These are phyloP conservation scores for Suillus alpinus DNA, from an alignment of 768 basidiomycete genomes.

Conservation along the genomic window DNA sequence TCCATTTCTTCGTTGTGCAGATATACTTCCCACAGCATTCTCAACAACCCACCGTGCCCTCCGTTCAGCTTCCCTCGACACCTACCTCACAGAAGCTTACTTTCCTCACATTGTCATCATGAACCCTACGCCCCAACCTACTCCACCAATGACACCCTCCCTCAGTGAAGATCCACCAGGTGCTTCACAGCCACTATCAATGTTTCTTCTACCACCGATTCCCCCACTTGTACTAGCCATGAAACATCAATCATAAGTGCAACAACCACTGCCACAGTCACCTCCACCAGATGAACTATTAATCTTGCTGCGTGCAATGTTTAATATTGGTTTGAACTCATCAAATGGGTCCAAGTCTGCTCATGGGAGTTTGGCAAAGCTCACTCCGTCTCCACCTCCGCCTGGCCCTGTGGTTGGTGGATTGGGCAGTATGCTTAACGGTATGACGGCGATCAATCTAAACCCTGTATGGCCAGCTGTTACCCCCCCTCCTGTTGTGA, in stretches of 20 bases:
- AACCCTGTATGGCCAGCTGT: neutral
- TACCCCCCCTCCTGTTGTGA: neutral
- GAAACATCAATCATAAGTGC: constrained; percentile 18
- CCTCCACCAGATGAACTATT: constrained; percentile 6
- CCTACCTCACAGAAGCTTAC: constrained; percentile 23
- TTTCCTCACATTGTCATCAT: constrained; percentile 65
- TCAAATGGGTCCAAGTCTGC: constrained; percentile 43
- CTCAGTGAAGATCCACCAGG: constrained; percentile 25
- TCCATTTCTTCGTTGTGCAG: no score
- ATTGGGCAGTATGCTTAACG: constrained; percentile 1
- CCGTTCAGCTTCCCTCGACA: constrained; percentile 25
- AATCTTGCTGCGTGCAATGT: constrained; percentile 30
- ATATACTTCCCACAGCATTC: no score
- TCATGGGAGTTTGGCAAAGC: constrained; percentile 18
- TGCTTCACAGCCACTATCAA: constrained; percentile 23
- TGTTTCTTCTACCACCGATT: constrained; percentile 28
- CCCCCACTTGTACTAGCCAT: constrained; percentile 23
- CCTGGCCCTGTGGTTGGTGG: constrained; percentile 18
- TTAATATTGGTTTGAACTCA: constrained; percentile 61
- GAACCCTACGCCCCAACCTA: constrained; percentile 75
- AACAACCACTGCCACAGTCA: constrained; percentile 13
- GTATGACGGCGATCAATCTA: constrained; percentile 7
- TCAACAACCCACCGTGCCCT: constrained; percentile 21
- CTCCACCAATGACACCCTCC: constrained; percentile 70
- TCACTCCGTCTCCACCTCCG: constrained; percentile 13